A percentile compares a stretch with the other conserved stretches of the same genome.
Evolutionary conservation across 768 basidiomycete genomes (phyloP).

Genomic region (Suillus hirtellus): DNA sequence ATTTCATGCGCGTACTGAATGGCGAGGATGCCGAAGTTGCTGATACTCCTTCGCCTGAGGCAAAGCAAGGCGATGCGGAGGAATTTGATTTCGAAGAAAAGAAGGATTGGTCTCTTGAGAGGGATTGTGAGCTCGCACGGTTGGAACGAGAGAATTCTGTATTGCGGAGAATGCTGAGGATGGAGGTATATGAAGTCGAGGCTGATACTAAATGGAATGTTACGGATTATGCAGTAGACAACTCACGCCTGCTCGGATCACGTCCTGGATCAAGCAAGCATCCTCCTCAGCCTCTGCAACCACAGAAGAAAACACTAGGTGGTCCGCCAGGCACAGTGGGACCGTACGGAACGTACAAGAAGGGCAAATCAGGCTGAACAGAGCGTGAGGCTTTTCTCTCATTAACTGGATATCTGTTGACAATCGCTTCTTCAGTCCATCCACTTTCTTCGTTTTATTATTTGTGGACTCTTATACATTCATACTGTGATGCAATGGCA

Average conservation of each 20-base stretch:
- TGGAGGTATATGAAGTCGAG: constrained; percentile 33
- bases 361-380: constrained; percentile 1
- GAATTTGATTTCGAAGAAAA: constrained; percentile 31
- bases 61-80: constrained; percentile 1
- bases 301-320: constrained; percentile 31
- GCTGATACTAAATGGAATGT: not conserved
- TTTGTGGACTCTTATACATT: not conserved
- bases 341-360: constrained; percentile 45
- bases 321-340: constrained; percentile 40
- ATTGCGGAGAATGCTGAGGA: constrained; percentile 68
- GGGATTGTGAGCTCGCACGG: constrained; percentile 87
- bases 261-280: constrained; percentile 17
- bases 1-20: constrained; percentile 63
- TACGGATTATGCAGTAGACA: constrained; percentile 21
- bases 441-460: not conserved
- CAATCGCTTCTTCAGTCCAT: not conserved
- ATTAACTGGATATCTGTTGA: not conserved
- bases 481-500: not conserved
- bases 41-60: constrained; percentile 16
- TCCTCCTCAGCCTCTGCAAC: constrained; percentile 6
- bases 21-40: constrained; percentile 56
- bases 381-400: not conserved
- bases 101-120: constrained; percentile 76
- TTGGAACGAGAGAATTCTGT: constrained; percentile 87
- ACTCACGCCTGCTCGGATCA: constrained; percentile 16